Conservation (phyloP, 306 rosid genomes). For the Medicago ruthenica region DNA sequence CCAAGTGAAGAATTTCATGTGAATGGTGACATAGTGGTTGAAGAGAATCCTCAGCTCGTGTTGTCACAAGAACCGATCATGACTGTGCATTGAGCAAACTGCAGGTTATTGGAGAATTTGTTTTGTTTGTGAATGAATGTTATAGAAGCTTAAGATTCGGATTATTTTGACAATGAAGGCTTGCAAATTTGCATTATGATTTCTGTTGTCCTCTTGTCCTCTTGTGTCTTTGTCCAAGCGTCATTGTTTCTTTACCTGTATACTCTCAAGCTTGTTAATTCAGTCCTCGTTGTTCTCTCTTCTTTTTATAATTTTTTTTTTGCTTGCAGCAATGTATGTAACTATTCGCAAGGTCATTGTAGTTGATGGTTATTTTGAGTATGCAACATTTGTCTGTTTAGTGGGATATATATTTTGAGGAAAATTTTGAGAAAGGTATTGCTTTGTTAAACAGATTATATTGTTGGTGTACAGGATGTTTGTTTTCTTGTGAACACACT, state of each 20-base stretch:
- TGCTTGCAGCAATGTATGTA: constrained; percentile 73
- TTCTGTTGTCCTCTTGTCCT: constrained; percentile 54
- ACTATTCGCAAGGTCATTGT: constrained; percentile 55
- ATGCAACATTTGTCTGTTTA: constrained; percentile 58
- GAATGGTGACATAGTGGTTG: constrained; percentile 55
- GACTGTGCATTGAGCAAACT: constrained; percentile 50
- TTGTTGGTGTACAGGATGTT: too few relatives aligned
- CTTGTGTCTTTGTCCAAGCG: constrained; percentile 65
- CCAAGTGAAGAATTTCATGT: constrained; percentile 48
- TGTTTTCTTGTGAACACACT: too few relatives aligned
- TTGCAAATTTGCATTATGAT: constrained; percentile 65
- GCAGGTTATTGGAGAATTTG: constrained; percentile 41
- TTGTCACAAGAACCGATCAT: constrained; percentile 48
- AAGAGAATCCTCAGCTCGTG: constrained; percentile 60
- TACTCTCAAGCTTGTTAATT: constrained; percentile 62
- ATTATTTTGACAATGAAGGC: constrained; percentile 62
- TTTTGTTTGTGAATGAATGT: constrained; percentile 55
- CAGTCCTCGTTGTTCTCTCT: constrained; percentile 54
- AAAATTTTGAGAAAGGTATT: constrained; percentile 50
- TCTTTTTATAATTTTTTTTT: not conserved
- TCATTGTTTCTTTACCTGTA: constrained; percentile 60
- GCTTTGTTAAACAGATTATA: not conserved
- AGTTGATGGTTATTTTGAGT: constrained; percentile 55
- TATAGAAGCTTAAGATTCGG: constrained; percentile 57
- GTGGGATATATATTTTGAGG: constrained; percentile 47